Base-by-base conservation (phyloP, 805 yeast species). In the Wickerhamomyces strasburgensis region DNA sequence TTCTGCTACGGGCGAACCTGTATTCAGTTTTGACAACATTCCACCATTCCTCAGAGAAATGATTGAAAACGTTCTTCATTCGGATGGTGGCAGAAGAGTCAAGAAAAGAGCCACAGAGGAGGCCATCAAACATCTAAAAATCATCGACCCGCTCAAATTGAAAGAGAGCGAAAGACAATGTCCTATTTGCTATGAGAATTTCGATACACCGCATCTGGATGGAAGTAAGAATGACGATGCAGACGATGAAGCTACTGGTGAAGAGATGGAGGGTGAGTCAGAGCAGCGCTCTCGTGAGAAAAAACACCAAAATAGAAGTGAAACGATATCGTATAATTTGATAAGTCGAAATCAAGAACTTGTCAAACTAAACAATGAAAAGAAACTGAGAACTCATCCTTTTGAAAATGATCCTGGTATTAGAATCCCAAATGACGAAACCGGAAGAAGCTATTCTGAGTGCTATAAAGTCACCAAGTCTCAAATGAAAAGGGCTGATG, bases 131-230 rank as follows among this genome's bases (percentile, higher is more conserved):
- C 46, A 43, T 16, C 27, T 48, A 16, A 32, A 41, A 4, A 26
- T 38, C 8, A 25, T 48, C 1, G 38, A 47, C 15, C 46, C 46
- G 1, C 5, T 24, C 2, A 27, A 32, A 4, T 32, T 50, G 13
- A 19, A 32, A 7, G 43, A 37, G 14, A 11, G 34, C 13, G 47
- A 46, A n/a, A 34, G 33, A 13, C 19, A 33, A 1, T 51, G 55
- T 26, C 29, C 55, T 5, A 46, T 51, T 26, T 51, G 55, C 33
- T 51, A 47, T 28, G 55, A 51, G 24, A 32, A 34, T 2, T 51
- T 39, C 26, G 47, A 46, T 17, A 25, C 19, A 4, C 43, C 42
- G 8, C n/a, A n/a, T n/a, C n/a, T n/a, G n/a, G 25, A 4, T 9
- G 14, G 25, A 5, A 24, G 13, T 14, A n/a, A 21, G 6, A 35